Conservation (phyloP, 176 grass and related monocot species). For the Phoenix dactylifera region DNA sequence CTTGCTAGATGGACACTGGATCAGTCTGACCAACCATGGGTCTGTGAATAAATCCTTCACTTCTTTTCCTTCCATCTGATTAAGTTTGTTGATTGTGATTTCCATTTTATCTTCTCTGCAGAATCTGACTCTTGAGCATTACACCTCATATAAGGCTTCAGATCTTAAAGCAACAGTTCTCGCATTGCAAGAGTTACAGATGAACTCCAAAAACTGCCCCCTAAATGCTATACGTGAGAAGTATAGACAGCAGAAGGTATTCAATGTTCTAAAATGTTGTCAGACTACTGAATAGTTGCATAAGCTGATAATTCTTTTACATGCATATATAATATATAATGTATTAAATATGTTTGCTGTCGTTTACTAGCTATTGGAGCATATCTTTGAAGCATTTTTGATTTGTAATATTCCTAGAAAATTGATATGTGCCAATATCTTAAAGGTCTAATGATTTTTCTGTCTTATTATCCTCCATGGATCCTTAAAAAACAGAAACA, state of each 20-base stretch:
- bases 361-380: too few species aligned
- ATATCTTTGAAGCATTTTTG: too few species aligned
- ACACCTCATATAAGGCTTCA: slow-evolving; percentile 57
- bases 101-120: slow-evolving; percentile 15
- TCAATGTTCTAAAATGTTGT: not conserved
- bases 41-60: slow-evolving; percentile 17
- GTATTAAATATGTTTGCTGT: too few species aligned
- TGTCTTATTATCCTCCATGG: too few species aligned
- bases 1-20: slow-evolving; percentile 86
- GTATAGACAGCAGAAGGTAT: slow-evolving; percentile 79
- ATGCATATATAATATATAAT: too few species aligned
- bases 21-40: slow-evolving; percentile 71
- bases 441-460: too few species aligned
- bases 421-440: too few species aligned
- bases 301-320: too few species aligned
- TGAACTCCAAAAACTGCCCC: slow-evolving; percentile 43
- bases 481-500: too few species aligned
- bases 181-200: slow-evolving; percentile 54
- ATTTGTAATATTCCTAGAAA: too few species aligned
- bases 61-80: not conserved
- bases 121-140: slow-evolving; percentile 77
- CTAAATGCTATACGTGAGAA: slow-evolving; percentile 65
- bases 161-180: slow-evolving; percentile 44
- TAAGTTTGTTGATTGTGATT: not conserved
- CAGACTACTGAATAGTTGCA: too few species aligned